Evolutionary conservation across 495 filamentous ascomycete species (phyloP).

Genomic region (Friedmanniomyces simplex): DNA sequence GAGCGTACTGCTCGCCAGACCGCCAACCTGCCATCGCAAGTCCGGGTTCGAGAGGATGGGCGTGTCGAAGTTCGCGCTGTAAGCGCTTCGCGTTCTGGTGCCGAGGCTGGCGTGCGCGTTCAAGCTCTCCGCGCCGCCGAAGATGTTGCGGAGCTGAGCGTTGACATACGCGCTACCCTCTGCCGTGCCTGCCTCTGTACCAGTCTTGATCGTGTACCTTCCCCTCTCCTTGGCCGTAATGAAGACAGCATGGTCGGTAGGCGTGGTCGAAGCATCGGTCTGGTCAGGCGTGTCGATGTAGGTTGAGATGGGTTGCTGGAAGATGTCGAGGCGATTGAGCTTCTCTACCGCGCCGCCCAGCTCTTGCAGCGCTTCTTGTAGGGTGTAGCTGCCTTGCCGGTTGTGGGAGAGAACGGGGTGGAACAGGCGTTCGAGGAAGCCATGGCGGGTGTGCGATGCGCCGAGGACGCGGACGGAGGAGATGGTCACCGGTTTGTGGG

Average conservation of each 20-base stretch:
- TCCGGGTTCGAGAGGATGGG: constrained; percentile 76
- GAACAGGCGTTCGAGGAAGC: constrained; percentile 71
- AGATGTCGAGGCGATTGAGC: constrained; percentile 76
- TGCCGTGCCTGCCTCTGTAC: constrained; percentile 81
- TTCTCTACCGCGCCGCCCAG: constrained; percentile 57
- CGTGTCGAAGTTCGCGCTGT: constrained; percentile 70
- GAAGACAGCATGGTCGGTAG: constrained; percentile 68
- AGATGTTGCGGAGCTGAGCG: constrained; percentile 74
- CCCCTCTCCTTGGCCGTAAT: constrained; percentile 68
- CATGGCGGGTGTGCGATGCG: constrained; percentile 62
- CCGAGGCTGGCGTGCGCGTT: constrained; percentile 75
- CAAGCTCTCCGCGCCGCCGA: constrained; percentile 87
- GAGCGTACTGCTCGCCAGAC: constrained; percentile 64
- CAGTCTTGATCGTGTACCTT: constrained; percentile 72
- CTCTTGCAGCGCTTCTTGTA: constrained; percentile 64
- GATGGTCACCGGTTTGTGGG: constrained; percentile 68
- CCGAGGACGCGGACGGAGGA: constrained; percentile 70
- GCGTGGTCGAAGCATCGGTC: constrained; percentile 46
- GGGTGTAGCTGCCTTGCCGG: constrained; percentile 55
- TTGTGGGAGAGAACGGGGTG: constrained; percentile 62
- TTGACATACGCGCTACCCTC: constrained; percentile 89
- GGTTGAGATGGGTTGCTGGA: constrained; percentile 68
- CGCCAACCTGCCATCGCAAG: constrained; percentile 62
- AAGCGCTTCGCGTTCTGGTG: constrained; percentile 79
- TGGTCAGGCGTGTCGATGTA: constrained; percentile 61